Evolutionary conservation across 805 yeast species (phyloP).

Genomic region (Brettanomyces sp.): DNA sequence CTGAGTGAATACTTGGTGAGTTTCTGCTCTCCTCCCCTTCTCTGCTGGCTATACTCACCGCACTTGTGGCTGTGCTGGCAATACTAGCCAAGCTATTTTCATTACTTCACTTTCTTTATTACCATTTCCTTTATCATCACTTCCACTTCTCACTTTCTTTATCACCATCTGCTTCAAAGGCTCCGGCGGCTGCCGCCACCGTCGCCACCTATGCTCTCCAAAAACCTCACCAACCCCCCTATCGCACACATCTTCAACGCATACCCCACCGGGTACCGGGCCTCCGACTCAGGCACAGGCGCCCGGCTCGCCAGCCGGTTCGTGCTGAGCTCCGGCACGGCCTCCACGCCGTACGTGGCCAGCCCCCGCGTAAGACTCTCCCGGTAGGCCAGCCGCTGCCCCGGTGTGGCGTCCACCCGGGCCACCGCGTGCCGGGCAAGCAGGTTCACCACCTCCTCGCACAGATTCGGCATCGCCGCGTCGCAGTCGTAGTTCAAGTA

Average conservation of each 20-base stretch:
- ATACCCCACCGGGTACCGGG: conserved; percentile 64
- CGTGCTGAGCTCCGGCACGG: conserved; percentile 70
- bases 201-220: conserved; percentile 28
- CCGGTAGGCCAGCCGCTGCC: conserved; percentile 51
- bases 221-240: conserved; percentile 69
- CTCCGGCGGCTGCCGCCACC: not conserved
- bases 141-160: not conserved
- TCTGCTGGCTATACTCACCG: no score
- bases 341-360: conserved; percentile 64
- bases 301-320: conserved; percentile 45
- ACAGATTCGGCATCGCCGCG: conserved; percentile 66
- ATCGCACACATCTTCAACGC: conserved; percentile 77
- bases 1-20: no score
- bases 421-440: conserved; percentile 63
- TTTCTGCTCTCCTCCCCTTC: no score
- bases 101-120: no score
- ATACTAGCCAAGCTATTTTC: no score
- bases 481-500: conserved; percentile 96
- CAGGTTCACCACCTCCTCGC: conserved; percentile 74
- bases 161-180: not conserved
- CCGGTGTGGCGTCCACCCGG: conserved; percentile 60
- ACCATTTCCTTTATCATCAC: no score
- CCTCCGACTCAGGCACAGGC: conserved; percentile 47
- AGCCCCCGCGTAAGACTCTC: conserved; percentile 45
- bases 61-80: no score